Conservation (phyloP, 805 yeast species). For the Henningerozyma blattae region DNA sequence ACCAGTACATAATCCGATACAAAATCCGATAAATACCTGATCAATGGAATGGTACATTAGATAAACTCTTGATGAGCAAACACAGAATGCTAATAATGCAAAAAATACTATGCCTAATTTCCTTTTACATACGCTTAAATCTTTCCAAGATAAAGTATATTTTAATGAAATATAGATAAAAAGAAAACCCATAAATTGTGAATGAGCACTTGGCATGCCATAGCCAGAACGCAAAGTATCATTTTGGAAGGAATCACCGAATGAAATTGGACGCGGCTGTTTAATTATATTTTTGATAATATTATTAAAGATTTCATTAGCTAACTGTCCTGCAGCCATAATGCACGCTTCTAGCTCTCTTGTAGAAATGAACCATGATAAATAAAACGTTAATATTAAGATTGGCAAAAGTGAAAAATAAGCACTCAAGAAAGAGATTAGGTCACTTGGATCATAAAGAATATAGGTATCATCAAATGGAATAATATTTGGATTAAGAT, state of each 20-base stretch:
- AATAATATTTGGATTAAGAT: constrained; percentile 16
- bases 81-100: constrained; percentile 23
- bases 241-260: constrained; percentile 25
- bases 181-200: constrained; percentile 89
- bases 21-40: constrained; percentile 67
- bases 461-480: constrained; percentile 86
- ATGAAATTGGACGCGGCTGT: constrained; percentile 60
- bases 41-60: constrained; percentile 60
- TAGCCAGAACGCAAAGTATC: constrained; percentile 44
- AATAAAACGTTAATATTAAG: constrained; percentile 60
- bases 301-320: constrained; percentile 62
- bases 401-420: constrained; percentile 75
- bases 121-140: constrained; percentile 22
- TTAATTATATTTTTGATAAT: constrained; percentile 49
- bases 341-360: constrained; percentile 80
- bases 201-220: constrained; percentile 97
- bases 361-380: constrained; percentile 72
- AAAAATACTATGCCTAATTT: constrained; percentile 16
- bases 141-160: constrained; percentile 31
- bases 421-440: constrained; percentile 49
- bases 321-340: constrained; percentile 75
- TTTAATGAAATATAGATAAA: constrained; percentile 42
- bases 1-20: constrained; percentile 53
- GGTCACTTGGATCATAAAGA: constrained; percentile 57
- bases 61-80: constrained; percentile 66